A percentile compares a stretch with the other conserved stretches of the same genome.
phyloP scores from a whole-genome alignment of 495 filamentous ascomycete species.

The Mytilinidion resinicola region DNA sequence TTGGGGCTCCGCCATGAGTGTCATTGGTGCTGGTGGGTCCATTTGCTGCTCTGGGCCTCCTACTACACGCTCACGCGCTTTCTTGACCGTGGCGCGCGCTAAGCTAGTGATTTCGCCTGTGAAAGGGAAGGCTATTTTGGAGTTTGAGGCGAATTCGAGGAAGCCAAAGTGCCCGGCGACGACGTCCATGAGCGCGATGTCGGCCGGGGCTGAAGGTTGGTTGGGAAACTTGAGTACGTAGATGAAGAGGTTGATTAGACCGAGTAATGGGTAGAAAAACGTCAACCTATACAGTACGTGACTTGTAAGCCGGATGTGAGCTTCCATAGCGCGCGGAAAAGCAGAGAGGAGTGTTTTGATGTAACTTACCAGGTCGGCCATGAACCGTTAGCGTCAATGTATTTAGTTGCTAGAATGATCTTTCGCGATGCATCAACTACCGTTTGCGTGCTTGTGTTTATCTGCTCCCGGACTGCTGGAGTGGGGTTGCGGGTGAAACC shows the following conservation, averaged over 20 bases:
- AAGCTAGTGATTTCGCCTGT: slow-evolving; percentile 1
- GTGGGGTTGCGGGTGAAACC: neutral
- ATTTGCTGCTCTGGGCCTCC: neutral
- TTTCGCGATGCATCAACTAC: slow-evolving; percentile 5
- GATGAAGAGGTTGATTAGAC: slow-evolving; percentile 13
- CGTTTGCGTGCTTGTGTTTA: neutral
- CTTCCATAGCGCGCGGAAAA: neutral
- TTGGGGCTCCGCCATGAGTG: neutral
- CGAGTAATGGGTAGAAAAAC: neutral
- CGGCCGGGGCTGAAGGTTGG: neutral
- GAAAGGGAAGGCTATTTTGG: neutral
- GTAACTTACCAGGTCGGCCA: slow-evolving; percentile 7
- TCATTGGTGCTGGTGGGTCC: neutral
- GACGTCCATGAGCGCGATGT: neutral
- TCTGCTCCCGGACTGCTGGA: neutral
- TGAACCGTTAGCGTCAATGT: slow-evolving; percentile 2
- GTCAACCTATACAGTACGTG: neutral
- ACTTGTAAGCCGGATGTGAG: neutral
- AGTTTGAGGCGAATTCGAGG: slow-evolving; percentile 2
- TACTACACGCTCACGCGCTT: neutral
- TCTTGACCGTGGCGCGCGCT: neutral
- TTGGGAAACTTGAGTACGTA: slow-evolving; percentile 10
- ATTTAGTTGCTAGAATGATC: slow-evolving; percentile 14
- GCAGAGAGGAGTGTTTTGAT: neutral
- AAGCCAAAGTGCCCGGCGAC: neutral